phyloP scores from a whole-genome alignment of 2,329 filamentous ascomycete genomes.

The Cordyceps javanica region DNA sequence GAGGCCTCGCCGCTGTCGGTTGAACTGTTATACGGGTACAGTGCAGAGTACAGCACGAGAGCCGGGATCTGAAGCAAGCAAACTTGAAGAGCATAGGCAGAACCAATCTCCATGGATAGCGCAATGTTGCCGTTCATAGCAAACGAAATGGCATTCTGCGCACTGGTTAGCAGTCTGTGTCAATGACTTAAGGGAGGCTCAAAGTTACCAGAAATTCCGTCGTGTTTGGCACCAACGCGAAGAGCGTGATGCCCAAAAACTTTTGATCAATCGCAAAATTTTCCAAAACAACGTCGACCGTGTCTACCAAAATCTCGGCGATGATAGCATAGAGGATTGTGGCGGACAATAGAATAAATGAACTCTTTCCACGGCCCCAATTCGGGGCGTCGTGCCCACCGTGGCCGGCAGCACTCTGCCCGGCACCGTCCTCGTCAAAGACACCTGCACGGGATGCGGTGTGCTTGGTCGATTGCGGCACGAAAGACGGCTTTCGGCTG shows the following conservation, averaged over 20 bases:
- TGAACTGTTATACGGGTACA: slow-evolving; percentile 48
- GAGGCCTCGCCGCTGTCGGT: slow-evolving; percentile 32
- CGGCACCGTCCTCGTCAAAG: slow-evolving; percentile 38
- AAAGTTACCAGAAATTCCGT: slow-evolving; percentile 86
- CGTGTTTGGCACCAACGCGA: slow-evolving; percentile 94
- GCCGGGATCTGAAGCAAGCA: slow-evolving; percentile 92
- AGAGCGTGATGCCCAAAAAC: slow-evolving; percentile 92
- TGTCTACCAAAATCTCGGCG: slow-evolving; percentile 93
- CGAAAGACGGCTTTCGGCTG: slow-evolving; percentile 32
- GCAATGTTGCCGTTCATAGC: slow-evolving; percentile 99
- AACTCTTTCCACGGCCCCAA: slow-evolving; percentile 89
- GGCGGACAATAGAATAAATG: slow-evolving; percentile 79
- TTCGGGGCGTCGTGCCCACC: slow-evolving; percentile 97
- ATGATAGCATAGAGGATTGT: slow-evolving; percentile 94
- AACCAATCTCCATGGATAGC: slow-evolving; percentile 97
- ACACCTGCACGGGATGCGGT: slow-evolving; percentile 28
- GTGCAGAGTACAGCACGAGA: slow-evolving; percentile 81
- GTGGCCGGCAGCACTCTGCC: slow-evolving; percentile 30
- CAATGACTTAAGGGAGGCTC: too few relatives aligned
- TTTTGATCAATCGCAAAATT: slow-evolving; percentile 93
- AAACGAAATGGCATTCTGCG: slow-evolving; percentile 91
- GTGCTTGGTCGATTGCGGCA: slow-evolving; percentile 17
- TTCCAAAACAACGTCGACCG: slow-evolving; percentile 90
- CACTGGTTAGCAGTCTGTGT: slow-evolving; percentile 7
- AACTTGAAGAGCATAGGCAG: slow-evolving; percentile 92